Evolutionary conservation across 352 stramenopile species (phyloP), one percentile per base, ranked within the genome.

Genomic region (Phytopythium aichiense): DNA sequence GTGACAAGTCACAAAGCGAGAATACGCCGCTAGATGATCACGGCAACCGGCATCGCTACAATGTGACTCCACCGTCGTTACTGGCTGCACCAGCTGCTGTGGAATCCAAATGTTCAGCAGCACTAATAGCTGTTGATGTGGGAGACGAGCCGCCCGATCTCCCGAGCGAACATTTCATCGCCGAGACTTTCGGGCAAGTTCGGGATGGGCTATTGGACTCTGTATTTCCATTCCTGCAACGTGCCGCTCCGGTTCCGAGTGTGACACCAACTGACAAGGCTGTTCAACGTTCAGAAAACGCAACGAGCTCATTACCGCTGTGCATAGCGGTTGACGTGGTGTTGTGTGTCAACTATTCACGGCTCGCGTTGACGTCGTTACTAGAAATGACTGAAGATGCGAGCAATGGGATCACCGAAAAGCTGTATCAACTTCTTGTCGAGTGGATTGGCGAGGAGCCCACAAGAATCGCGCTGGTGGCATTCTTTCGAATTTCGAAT

Each of bases 341-440:
- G 18, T 6, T 81, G 25, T 64, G 64, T 20, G 45, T 81, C 25
- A 33, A 60, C 15, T 84, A 83, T 46, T 56, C 72, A 7, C 68
- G 72, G 11, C 63, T 73, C 35, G 42, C 54, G 2, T 60, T 84
- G 7, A 61, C 52, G 13, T 66, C 71, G 28, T 49, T 81, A 15
- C 49, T 86, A 13, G 53, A n/a, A 30, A 55, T 31, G 1, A 30
- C 46, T 23, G 45, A 15, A 38, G 35, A 54, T 4, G 28, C 42
- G 6, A 30, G 18, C 38, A 22, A 7, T 16, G 23, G 16, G 33
- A 12, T 15, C 37, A 18, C 11, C 3, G 9, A 13, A 45, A 40
- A 37, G 0, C 43, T 68, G 16, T 74, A 78, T 20, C 23, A 13
- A 5, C 56, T 75, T 25, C 28, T 77, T 46, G 57, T 49, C 22